Percentiles rank a stretch among this genome's conserved stretches.
These are phyloP conservation scores for Fusarium sp. DNA, from an alignment of 2,329 filamentous ascomycete species.

Conservation along the genomic window DNA sequence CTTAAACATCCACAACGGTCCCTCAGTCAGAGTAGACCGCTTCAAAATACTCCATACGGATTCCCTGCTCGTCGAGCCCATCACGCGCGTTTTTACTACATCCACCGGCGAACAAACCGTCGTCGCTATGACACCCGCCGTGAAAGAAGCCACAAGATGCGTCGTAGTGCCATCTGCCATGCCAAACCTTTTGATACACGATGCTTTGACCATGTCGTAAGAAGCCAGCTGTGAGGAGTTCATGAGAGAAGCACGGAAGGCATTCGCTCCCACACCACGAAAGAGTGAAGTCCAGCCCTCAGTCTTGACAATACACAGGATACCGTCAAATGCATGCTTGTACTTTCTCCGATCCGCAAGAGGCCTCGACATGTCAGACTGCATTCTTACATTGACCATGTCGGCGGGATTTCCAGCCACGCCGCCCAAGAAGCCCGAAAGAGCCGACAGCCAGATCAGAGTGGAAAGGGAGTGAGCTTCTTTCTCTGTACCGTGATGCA, in stretches of 20 bases:
- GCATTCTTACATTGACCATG: constrained; percentile 9
- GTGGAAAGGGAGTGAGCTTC: neutral
- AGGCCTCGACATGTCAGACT: neutral
- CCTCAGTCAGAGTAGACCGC: neutral
- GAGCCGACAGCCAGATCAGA: neutral
- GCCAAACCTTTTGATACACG: neutral
- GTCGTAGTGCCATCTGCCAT: neutral
- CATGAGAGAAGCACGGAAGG: constrained; percentile 7
- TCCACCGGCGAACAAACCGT: constrained; percentile 3
- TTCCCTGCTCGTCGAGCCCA: neutral
- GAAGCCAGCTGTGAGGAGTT: constrained; percentile 7
- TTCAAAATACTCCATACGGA: neutral
- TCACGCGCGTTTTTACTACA: constrained; percentile 5
- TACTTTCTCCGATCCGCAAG: neutral
- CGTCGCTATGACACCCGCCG: neutral
- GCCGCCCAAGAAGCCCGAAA: constrained; percentile 1
- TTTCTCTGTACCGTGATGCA: neutral
- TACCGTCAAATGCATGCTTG: constrained; percentile 1
- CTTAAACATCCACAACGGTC: neutral
- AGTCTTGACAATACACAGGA: neutral
- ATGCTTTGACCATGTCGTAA: constrained; percentile 7
- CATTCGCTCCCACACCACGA: neutral
- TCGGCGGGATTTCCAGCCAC: constrained; percentile 5
- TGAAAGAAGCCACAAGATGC: neutral
- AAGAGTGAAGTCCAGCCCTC: neutral